Base-by-base conservation (phyloP, 176 grass and related monocot genomes). In the Melocanna baccifera region DNA sequence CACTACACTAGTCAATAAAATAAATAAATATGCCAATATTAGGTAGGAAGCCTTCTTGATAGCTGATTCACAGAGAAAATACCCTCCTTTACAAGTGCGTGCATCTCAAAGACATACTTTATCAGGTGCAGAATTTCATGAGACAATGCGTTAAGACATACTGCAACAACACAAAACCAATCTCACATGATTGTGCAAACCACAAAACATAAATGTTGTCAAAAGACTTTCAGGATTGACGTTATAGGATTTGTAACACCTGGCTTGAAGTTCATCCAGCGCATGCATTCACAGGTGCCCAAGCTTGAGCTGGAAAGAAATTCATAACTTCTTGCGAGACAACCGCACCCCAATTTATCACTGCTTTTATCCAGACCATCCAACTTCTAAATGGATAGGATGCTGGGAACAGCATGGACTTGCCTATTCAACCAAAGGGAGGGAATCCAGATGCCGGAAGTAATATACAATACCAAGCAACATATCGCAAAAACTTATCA, bases 241-340 rank as follows among this genome's bases (percentile, higher is more conserved):
- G 4, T 63, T 42, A 72, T 52, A 58, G 62, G 29, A 87, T 67
- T 59, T 72, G 51, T 67, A 71, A 23, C 18, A n/a, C 12, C 52
- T 77, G 22, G 42, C 4, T 74, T 67, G 30, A 12, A 37, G 19
- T 78, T 36, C 25, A 78, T 19, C 11, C 57, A 77, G 36, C 36
- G 7, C 57, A 50, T 36, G 32, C 18, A 5, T 3, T 77, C 12
- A 12, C 55, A 57, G 48, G 73, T 78, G 8, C n/a, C 26, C n/a
- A 57, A 55, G 58, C 65, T 88, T 62, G 25, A 30, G 64, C 50
- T 45, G 45, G 42, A 82, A 58, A 50, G 51, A 25, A 52, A 62
- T 40, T 51, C 62, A 62, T 79, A 69, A 87, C 71, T 59, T 57
- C 45, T 47, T 20, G 51, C 0, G 0, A 37, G 22, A 75, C 5